Base-by-base conservation (phyloP, 805 yeast genomes). In the Candida succiphila region DNA sequence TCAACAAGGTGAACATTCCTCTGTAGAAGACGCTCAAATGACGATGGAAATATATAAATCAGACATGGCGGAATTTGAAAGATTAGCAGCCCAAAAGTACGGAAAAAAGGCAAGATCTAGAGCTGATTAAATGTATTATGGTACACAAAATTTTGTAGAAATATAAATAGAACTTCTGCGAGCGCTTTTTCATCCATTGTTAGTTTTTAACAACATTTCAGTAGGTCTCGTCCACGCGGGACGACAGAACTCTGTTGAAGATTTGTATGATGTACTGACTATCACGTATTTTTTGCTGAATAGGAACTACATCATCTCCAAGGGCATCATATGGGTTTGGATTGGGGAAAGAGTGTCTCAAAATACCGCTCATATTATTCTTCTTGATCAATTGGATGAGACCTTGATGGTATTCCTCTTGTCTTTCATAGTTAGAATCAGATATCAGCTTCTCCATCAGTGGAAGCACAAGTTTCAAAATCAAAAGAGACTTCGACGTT, bases 1-100 rank as follows among this genome's bases (percentile, higher is more conserved):
- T 37, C 95, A 87, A 54, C 60, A 59, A 1, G 85, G 78, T 1
- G 68, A 75, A 39, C 96, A 88, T 59, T 80, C 92, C 4, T 84
- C 95, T 0, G 84, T 87, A 1, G 95, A 85, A 49, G 96, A 87
- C 60, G 95, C 96, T 0, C 72, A 73, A 47, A 88, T 88, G 1
- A 77, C 95, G 0, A 88, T 87, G 95, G 52, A 78, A 38, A 55
- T 87, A n/a, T 87, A 75, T 49, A 68, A 82, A 39, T 49, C 69
- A 33, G 69, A 72, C 40, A 78, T 72, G 48, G 63, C 60, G 34
- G 84, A 72, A 34, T 78, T 83, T 47, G 92, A 78, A 42, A 58
- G 56, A 29, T 31, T 51, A 3, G 8, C 28, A 5, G 16, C 14
- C 18, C 26, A 15, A 21, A 21, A 21, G 7, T 21, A 21, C 23